Percentiles rank a stretch among this genome's conserved stretches.
Conservation (phyloP, 1,139 yeast species). For the Pichia inconspicua region DNA sequence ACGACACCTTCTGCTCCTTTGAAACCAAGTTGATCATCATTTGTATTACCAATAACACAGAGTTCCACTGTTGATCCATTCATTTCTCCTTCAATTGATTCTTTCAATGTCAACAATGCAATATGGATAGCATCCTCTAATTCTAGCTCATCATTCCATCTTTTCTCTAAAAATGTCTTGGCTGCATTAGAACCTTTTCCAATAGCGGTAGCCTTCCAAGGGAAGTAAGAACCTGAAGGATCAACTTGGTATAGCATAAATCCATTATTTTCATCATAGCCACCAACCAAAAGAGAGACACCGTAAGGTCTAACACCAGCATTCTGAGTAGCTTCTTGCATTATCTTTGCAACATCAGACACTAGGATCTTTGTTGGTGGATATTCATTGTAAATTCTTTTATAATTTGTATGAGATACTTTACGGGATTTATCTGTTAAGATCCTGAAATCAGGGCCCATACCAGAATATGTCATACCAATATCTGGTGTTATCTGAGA, state of each 20-base stretch:
- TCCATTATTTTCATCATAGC: slow-evolving; percentile 74
- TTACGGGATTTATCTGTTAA: slow-evolving; percentile 90
- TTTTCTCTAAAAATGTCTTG: slow-evolving; percentile 91
- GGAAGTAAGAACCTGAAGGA: slow-evolving; percentile 96
- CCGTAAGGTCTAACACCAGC: slow-evolving; percentile 99
- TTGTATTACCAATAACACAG: slow-evolving; percentile 77
- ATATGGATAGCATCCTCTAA: slow-evolving; percentile 97
- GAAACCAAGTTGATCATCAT: slow-evolving; percentile 75
- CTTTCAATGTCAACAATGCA: slow-evolving; percentile 88
- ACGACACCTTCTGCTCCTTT: slow-evolving; percentile 65
- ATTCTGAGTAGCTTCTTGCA: slow-evolving; percentile 97
- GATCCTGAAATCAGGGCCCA: slow-evolving; percentile 98
- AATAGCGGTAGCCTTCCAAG: slow-evolving; percentile 99
- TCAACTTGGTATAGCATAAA: slow-evolving; percentile 92
- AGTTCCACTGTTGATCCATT: slow-evolving; percentile 95
- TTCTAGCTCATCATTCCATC: slow-evolving; percentile 96
- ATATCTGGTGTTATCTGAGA: slow-evolving; percentile 87
- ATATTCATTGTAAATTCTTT: slow-evolving; percentile 88
- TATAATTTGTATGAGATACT: slow-evolving; percentile 86
- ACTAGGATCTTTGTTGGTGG: slow-evolving; percentile 95
- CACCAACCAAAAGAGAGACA: slow-evolving; percentile 88
- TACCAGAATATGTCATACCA: slow-evolving; percentile 95
- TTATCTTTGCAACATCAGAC: slow-evolving; percentile 88
- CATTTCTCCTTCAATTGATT: slow-evolving; percentile 96
- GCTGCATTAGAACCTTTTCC: slow-evolving; percentile 94